These are phyloP conservation scores for Macrotyloma uniflorum DNA, from an alignment of 306 rosid species.

Conservation along the genomic window DNA sequence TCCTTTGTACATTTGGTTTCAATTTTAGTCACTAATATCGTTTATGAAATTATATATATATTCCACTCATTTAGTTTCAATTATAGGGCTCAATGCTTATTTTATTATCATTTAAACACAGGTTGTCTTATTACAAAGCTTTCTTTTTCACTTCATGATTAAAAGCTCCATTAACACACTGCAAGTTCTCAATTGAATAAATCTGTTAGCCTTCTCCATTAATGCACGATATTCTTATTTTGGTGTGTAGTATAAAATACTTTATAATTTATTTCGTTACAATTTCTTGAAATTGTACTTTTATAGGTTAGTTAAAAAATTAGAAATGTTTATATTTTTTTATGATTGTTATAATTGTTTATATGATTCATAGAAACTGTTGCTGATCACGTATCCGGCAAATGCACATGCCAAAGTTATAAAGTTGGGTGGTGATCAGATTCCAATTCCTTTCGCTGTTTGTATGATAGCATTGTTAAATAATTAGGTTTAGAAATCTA, in stretches of 20 bases:
- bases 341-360: background rate
- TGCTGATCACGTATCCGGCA: conserved; percentile 32
- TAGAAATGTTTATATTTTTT: background rate
- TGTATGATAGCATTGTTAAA: background rate
- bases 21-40: no score
- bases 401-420: conserved; percentile 43
- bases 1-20: no score
- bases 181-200: background rate
- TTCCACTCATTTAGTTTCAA: no score
- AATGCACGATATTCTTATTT: background rate
- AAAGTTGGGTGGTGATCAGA: conserved; percentile 27
- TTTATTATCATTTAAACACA: no score
- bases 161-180: background rate
- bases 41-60: no score
- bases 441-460: background rate
- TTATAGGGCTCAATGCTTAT: no score
- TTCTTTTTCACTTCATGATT: background rate
- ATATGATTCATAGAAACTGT: conserved; percentile 25
- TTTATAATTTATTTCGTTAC: background rate
- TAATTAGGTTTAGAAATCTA: background rate
- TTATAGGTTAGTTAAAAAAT: conserved; percentile 17
- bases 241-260: background rate
- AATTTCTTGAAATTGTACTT: conserved; percentile 6
- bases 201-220: background rate
- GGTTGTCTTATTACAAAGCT: no score